Percentiles rank a stretch among this genome's conserved stretches.
Evolutionary conservation across 148 eudicot genomes (phyloP).

Genomic region (Nepenthes mirabilis): DNA sequence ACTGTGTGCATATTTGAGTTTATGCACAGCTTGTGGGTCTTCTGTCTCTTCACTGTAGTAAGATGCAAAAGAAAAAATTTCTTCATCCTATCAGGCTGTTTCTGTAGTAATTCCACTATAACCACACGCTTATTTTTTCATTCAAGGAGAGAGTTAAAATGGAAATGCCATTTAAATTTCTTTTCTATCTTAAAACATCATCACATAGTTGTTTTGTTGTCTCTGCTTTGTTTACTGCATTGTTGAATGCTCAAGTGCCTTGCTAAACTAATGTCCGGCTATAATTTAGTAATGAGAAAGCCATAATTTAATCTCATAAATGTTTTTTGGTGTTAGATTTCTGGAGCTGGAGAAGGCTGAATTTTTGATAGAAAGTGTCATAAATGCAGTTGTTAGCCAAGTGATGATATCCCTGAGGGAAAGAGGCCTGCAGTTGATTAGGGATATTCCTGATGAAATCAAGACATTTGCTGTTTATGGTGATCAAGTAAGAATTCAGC

Average conservation of each 20-base stretch:
- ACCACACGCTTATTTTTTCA: too few relatives aligned
- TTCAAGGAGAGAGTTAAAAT: too few relatives aligned
- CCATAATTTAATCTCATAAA: not conserved
- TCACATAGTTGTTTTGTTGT: not conserved
- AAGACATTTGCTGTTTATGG: constrained; percentile 62
- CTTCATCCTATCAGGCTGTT: too few relatives aligned
- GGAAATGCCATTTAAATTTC: too few relatives aligned
- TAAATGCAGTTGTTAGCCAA: constrained; percentile 91
- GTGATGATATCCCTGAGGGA: constrained; percentile 65
- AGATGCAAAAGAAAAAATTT: too few relatives aligned
- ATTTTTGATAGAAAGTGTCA: constrained; percentile 62
- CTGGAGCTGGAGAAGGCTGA: constrained; percentile 61
- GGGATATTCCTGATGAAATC: constrained; percentile 84
- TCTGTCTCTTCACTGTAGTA: too few relatives aligned
- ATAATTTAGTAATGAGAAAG: not conserved
- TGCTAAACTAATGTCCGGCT: not conserved
- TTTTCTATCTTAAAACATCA: too few relatives aligned
- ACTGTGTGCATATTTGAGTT: too few relatives aligned
- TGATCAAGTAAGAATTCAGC: constrained; percentile 81
- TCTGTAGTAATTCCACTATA: too few relatives aligned
- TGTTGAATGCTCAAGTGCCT: not conserved
- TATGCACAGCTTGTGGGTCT: too few relatives aligned
- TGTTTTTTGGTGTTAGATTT: constrained; percentile 23
- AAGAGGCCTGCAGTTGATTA: constrained; percentile 69
- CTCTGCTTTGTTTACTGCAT: not conserved